Percentiles rank a stretch among this genome's conserved stretches.
Conservation (phyloP, 495 filamentous ascomycete species). For the Wilcoxina mikolae region DNA sequence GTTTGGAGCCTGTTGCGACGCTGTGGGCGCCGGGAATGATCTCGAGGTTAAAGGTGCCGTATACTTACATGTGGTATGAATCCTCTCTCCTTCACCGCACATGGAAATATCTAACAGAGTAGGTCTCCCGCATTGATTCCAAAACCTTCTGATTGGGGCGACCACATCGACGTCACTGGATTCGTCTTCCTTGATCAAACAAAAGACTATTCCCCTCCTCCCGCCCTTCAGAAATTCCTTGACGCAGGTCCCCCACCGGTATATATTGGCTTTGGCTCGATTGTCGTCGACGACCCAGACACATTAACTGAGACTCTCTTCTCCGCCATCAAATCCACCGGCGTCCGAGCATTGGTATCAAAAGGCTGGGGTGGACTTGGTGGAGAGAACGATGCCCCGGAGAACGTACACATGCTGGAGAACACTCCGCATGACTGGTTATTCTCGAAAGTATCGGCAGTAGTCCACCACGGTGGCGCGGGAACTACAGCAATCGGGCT, state of each 20-base stretch:
- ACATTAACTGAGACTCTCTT: constrained; percentile 48
- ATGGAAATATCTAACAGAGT: background rate
- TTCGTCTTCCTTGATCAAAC: constrained; percentile 53
- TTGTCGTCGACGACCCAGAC: constrained; percentile 53
- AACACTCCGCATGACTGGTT: constrained; percentile 58
- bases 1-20: constrained; percentile 45
- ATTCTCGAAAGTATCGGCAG: constrained; percentile 44
- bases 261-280: constrained; percentile 56
- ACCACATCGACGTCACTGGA: constrained; percentile 47
- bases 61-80: constrained; percentile 45
- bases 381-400: constrained; percentile 40
- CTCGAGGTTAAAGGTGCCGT: constrained; percentile 45
- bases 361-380: constrained; percentile 55
- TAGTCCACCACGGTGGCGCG: constrained; percentile 52
- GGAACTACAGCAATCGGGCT: constrained; percentile 53
- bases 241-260: constrained; percentile 40
- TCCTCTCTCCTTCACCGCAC: background rate
- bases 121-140: constrained; percentile 46
- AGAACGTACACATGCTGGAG: constrained; percentile 47
- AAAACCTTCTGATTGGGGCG: constrained; percentile 50
- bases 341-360: constrained; percentile 47
- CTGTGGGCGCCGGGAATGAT: constrained; percentile 52
- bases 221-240: constrained; percentile 41
- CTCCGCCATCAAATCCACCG: constrained; percentile 42
- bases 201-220: constrained; percentile 42